phyloP scores from a whole-genome alignment of 2,329 filamentous ascomycete species.

The Domatiomyces catenatus region DNA sequence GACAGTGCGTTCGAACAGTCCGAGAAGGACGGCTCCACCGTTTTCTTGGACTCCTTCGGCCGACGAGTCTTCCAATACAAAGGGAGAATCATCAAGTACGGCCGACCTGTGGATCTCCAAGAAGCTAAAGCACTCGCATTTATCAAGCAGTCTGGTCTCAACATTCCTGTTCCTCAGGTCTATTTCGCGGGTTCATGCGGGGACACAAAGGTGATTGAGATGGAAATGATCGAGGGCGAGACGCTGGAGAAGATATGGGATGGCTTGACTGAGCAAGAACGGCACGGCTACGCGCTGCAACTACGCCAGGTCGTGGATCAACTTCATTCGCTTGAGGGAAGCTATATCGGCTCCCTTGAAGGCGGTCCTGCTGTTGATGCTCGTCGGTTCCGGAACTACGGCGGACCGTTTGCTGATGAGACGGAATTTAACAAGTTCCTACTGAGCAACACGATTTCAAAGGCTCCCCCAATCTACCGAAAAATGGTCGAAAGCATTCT shows the following conservation, averaged over 20 bases:
- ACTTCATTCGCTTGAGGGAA: slow-evolving; percentile 1
- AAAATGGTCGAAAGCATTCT: slow-evolving; percentile 2
- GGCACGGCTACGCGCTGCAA: slow-evolving; percentile 1
- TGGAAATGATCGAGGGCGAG: too few relatives aligned
- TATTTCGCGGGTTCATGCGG: too few relatives aligned
- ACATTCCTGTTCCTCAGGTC: too few relatives aligned
- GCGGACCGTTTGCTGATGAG: not conserved
- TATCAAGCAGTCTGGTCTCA: too few relatives aligned
- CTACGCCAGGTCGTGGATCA: slow-evolving; percentile 1
- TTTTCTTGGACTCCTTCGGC: too few relatives aligned
- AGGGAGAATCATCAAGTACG: too few relatives aligned
- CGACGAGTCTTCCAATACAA: too few relatives aligned
- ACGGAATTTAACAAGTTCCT: slow-evolving; percentile 1
- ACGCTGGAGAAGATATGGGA: not conserved
- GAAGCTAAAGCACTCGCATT: too few relatives aligned
- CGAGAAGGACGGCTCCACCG: too few relatives aligned
- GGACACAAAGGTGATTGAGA: too few relatives aligned
- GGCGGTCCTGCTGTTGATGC: not conserved
- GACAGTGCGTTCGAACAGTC: too few relatives aligned
- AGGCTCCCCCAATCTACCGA: not conserved
- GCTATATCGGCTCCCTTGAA: slow-evolving; percentile 1
- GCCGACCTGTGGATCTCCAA: too few relatives aligned
- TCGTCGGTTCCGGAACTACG: not conserved
- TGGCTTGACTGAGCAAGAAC: not conserved
- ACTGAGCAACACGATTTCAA: slow-evolving; percentile 1